These are phyloP conservation scores for Castanea mollissima DNA, from an alignment of 306 rosid genomes.

Conservation along the genomic window DNA sequence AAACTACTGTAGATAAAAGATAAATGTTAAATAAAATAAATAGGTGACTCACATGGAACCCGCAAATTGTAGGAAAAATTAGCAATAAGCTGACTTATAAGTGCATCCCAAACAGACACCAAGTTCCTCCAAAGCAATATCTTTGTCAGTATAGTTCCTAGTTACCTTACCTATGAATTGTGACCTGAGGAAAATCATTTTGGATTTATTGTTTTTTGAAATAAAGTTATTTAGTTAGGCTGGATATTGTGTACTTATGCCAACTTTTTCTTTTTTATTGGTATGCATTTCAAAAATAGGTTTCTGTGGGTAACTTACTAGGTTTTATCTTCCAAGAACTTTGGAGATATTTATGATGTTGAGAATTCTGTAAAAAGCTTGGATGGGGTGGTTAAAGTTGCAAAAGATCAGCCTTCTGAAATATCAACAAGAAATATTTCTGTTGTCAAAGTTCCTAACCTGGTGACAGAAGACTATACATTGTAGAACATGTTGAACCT, in stretches of 20 bases:
- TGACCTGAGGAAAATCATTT: background rate
- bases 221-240: background rate
- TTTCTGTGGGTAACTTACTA: background rate
- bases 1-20: too few species aligned
- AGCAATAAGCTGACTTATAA: too few species aligned
- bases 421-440: slow-evolving; percentile 65
- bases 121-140: background rate
- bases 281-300: background rate
- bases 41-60: too few species aligned
- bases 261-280: background rate
- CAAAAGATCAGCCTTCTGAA: slow-evolving; percentile 57
- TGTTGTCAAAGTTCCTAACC: slow-evolving; percentile 82
- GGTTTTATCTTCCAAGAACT: slow-evolving; percentile 51
- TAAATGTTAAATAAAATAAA: too few species aligned
- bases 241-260: background rate
- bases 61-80: too few species aligned
- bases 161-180: background rate
- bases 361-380: slow-evolving; percentile 65
- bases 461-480: slow-evolving; percentile 84
- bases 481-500: slow-evolving; percentile 73
- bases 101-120: too few species aligned
- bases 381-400: slow-evolving; percentile 79
- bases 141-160: background rate
- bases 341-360: slow-evolving; percentile 78
- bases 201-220: background rate